Conservation (phyloP, 164 flowering plant species). For the Taxillus chinensis region DNA sequence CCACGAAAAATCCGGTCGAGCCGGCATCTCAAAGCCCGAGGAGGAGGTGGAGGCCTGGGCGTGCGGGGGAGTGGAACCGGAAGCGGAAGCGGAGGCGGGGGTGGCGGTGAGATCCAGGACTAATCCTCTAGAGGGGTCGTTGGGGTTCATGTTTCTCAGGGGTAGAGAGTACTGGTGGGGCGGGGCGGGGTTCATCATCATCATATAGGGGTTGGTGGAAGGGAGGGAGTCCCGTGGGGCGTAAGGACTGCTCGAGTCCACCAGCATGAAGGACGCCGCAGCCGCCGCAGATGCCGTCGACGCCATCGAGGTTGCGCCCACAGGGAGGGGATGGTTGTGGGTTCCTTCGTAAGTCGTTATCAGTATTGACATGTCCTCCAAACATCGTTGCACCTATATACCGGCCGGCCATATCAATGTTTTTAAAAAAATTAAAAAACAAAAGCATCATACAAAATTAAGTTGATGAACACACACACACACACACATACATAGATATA, state of each 20-base stretch:
- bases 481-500: too few relatives aligned
- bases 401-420: background rate
- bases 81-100: background rate
- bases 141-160: constrained; percentile 18
- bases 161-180: constrained; percentile 9
- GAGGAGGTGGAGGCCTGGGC: constrained; percentile 17
- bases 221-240: constrained; percentile 11
- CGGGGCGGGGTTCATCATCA: constrained; percentile 2
- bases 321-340: constrained; percentile 70
- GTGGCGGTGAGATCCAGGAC: constrained; percentile 37
- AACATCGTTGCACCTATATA: constrained; percentile 58
- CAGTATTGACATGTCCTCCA: constrained; percentile 67
- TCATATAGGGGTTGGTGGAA: constrained; percentile 6
- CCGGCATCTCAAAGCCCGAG: constrained; percentile 5
- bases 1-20: constrained; percentile 24
- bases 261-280: constrained; percentile 29
- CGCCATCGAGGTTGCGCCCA: constrained; percentile 68
- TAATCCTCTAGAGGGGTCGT: constrained; percentile 34
- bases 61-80: background rate
- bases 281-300: constrained; percentile 40
- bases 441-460: background rate
- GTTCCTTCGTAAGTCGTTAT: constrained; percentile 73
- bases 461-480: background rate
- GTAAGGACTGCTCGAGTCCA: constrained; percentile 24
- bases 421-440: background rate